A percentile compares a stretch with the other conserved stretches of the same genome.
phyloP scores from a whole-genome alignment of 345 rosid species.

The Rhodamnia argentea region DNA sequence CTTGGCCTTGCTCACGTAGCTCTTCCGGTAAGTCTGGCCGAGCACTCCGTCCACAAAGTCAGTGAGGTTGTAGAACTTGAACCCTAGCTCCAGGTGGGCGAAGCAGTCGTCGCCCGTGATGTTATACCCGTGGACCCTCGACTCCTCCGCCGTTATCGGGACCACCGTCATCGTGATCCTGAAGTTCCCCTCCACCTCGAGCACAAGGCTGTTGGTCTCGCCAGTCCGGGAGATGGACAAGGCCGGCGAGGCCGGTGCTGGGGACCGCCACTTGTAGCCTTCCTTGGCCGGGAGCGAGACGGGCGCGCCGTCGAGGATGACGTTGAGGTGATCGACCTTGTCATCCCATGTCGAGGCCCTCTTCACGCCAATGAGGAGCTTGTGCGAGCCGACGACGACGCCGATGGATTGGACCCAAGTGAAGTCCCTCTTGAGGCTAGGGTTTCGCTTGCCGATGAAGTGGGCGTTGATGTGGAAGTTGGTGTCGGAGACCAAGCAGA shows the following conservation, averaged over 20 bases:
- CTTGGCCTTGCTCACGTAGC: constrained; percentile 49
- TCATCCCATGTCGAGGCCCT: constrained; percentile 38
- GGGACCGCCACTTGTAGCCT: constrained; percentile 36
- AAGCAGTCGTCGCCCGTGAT: constrained; percentile 42
- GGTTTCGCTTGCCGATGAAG: constrained; percentile 51
- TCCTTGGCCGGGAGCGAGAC: constrained; percentile 24
- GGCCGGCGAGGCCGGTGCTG: constrained; percentile 22
- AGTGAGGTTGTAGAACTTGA: constrained; percentile 32
- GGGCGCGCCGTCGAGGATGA: constrained; percentile 30
- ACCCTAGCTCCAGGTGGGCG: constrained; percentile 66
- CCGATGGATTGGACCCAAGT: constrained; percentile 73
- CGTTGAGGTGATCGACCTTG: constrained; percentile 29
- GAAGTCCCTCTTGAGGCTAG: constrained; percentile 48
- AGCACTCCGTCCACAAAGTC: constrained; percentile 58
- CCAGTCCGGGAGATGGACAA: constrained; percentile 27
- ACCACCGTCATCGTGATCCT: constrained; percentile 38
- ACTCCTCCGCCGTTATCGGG: constrained; percentile 48
- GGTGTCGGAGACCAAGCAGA: constrained; percentile 52
- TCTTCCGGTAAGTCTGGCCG: constrained; percentile 61
- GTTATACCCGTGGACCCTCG: constrained; percentile 49
- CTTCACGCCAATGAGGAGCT: constrained; percentile 44
- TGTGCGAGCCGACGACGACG: constrained; percentile 43
- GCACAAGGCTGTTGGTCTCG: constrained; percentile 29
- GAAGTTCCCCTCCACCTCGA: constrained; percentile 28
- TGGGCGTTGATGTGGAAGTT: constrained; percentile 66